Evolutionary conservation across 345 rosid genomes (phyloP).

Genomic region (Tarenaya hassleriana): DNA sequence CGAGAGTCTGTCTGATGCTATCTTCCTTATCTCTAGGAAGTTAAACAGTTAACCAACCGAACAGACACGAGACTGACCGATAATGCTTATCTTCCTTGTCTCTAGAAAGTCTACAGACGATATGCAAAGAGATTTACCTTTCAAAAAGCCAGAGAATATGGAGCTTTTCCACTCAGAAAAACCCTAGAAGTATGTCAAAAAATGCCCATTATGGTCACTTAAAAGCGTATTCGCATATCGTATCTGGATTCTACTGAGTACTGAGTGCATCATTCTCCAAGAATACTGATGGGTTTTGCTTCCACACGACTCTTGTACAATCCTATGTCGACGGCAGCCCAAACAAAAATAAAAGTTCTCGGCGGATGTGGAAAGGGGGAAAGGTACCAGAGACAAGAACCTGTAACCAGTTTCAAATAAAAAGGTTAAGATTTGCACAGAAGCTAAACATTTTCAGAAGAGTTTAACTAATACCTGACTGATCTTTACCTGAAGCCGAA

Average conservation of each 20-base stretch:
- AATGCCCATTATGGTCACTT: too few relatives aligned
- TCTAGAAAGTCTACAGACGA: neutral
- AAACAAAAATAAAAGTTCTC: neutral
- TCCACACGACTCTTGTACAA: neutral
- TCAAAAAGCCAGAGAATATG: neutral
- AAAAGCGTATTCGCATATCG: too few relatives aligned
- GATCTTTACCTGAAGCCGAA: too few relatives aligned
- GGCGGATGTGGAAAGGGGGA: too few relatives aligned
- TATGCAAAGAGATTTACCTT: slow-evolving; percentile 7
- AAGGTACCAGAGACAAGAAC: slow-evolving; percentile 12
- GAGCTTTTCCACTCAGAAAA: slow-evolving; percentile 5
- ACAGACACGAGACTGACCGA: slow-evolving; percentile 4
- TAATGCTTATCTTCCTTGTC: neutral
- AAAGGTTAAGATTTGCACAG: neutral
- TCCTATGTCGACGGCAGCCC: neutral
- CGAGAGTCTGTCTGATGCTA: slow-evolving; percentile 1
- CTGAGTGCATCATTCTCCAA: slow-evolving; percentile 8
- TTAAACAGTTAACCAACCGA: neutral
- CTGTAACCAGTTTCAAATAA: slow-evolving; percentile 7
- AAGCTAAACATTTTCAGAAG: too few relatives aligned
- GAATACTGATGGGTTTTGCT: neutral
- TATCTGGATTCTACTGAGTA: too few relatives aligned
- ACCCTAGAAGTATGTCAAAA: too few relatives aligned
- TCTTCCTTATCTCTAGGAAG: slow-evolving; percentile 1
- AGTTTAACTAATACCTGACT: neutral